phyloP scores from a whole-genome alignment of 2,329 filamentous ascomycete genomes.

The Sclerotinia nivalis region DNA sequence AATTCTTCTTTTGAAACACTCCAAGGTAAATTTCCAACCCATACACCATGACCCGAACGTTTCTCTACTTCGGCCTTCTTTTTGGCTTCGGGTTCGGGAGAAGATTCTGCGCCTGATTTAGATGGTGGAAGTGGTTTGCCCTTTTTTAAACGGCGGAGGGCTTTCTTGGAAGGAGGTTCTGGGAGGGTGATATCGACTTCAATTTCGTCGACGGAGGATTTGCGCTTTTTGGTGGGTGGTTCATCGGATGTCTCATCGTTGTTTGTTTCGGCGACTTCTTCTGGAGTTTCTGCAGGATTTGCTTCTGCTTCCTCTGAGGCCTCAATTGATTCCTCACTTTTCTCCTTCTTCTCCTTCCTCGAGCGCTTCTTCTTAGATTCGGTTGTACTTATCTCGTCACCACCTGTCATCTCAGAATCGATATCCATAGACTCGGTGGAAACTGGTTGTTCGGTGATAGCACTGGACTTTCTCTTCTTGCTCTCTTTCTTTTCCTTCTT shows the following conservation, averaged over 20 bases:
- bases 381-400: not conserved
- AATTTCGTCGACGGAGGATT: conserved; percentile 67
- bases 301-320: not conserved
- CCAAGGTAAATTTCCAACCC: conserved; percentile 96
- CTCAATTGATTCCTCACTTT: not conserved
- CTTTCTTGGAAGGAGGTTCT: conserved; percentile 93
- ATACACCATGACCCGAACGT: conserved; percentile 82
- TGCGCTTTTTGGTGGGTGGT: conserved; percentile 62
- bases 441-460: conserved; percentile 19
- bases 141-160: conserved; percentile 86
- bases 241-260: conserved; percentile 25
- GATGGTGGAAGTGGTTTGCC: conserved; percentile 57
- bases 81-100: conserved; percentile 45
- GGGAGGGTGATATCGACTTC: conserved; percentile 89
- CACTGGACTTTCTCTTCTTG: conserved; percentile 33
- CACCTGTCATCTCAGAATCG: conserved; percentile 10
- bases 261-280: conserved; percentile 14
- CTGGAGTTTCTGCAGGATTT: not conserved
- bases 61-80: conserved; percentile 49
- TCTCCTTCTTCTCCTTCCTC: conserved; percentile 22
- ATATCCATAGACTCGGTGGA: conserved; percentile 10
- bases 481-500: conserved; percentile 18
- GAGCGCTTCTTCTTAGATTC: conserved; percentile 28
- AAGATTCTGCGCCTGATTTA: conserved; percentile 46
- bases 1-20: conserved; percentile 72